phyloP scores from a whole-genome alignment of 768 basidiomycete species.

The Suillus decipiens region DNA sequence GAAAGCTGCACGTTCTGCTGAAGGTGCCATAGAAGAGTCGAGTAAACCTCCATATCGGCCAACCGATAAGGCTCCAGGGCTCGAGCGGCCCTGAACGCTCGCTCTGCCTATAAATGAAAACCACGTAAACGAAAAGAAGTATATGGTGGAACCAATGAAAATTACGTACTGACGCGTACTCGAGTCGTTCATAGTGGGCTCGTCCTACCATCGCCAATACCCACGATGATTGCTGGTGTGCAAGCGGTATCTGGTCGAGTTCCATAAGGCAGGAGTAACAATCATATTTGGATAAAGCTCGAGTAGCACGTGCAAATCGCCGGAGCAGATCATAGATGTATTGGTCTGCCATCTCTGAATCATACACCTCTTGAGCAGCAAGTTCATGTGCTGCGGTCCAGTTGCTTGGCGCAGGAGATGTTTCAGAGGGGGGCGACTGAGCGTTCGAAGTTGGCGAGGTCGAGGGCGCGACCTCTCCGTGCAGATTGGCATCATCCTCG shows the following conservation, averaged over 20 bases:
- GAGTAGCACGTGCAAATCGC: conserved; percentile 78
- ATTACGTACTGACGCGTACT: conserved; percentile 81
- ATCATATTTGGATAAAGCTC: conserved; percentile 74
- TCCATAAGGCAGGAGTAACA: conserved; percentile 73
- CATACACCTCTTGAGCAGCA: conserved; percentile 70
- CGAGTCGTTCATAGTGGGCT: conserved; percentile 86
- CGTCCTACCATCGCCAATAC: conserved; percentile 82
- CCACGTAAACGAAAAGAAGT: conserved; percentile 16
- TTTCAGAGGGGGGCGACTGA: conserved; percentile 64
- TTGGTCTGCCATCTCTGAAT: conserved; percentile 74
- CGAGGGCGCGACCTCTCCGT: conserved; percentile 54
- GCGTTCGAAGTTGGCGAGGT: conserved; percentile 60
- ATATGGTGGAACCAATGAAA: conserved; percentile 18
- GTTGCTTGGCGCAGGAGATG: conserved; percentile 59
- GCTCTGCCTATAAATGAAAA: conserved; percentile 67
- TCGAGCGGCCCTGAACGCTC: conserved; percentile 82
- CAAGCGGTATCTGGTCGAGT: conserved; percentile 72
- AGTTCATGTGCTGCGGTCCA: conserved; percentile 71
- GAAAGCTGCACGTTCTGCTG: conserved; percentile 83
- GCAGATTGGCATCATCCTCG: conserved; percentile 59
- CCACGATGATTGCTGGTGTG: conserved; percentile 74
- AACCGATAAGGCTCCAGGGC: conserved; percentile 87
- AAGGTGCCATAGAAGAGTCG: conserved; percentile 94
- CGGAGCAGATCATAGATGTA: conserved; percentile 82
- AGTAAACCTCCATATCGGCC: conserved; percentile 94